A percentile compares a stretch with the other conserved stretches of the same genome.
Evolutionary conservation across 73 alveolate genomes (phyloP).

Genomic region (Breviolum minutum): DNA sequence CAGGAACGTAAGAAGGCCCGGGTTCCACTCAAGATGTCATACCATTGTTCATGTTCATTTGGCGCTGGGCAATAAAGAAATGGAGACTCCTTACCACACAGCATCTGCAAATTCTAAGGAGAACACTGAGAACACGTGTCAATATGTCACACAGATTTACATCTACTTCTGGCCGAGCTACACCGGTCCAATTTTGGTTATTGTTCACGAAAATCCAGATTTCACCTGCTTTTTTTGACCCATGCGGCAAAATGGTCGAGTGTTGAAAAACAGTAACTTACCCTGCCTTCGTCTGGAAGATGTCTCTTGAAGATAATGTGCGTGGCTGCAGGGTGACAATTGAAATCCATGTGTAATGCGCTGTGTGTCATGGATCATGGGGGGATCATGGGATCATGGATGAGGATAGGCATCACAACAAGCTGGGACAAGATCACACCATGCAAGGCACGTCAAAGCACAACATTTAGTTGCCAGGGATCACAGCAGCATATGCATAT

Average conservation of each 20-base stretch:
- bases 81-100: constrained; percentile 20
- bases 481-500: no score
- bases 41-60: constrained; percentile 59
- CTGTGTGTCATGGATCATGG: no score
- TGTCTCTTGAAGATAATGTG: constrained; percentile 4
- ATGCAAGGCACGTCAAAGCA: no score
- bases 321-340: background rate
- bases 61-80: constrained; percentile 89
- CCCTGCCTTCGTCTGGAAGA: background rate
- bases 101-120: no score
- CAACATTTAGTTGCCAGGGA: no score
- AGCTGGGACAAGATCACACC: no score
- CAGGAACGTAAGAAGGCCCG: constrained; percentile 54
- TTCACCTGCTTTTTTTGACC: background rate
- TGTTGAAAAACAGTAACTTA: background rate
- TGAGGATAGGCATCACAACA: no score
- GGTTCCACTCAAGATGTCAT: constrained; percentile 32
- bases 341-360: background rate
- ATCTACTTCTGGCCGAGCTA: background rate
- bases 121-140: no score
- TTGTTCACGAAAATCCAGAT: constrained; percentile 71
- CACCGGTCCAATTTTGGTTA: constrained; percentile 90
- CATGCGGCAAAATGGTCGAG: background rate
- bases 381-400: no score
- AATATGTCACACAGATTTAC: background rate